These are phyloP conservation scores for Acaromyces ingoldii DNA, from an alignment of 1,284 basidiomycete genomes.

Conservation along the genomic window DNA sequence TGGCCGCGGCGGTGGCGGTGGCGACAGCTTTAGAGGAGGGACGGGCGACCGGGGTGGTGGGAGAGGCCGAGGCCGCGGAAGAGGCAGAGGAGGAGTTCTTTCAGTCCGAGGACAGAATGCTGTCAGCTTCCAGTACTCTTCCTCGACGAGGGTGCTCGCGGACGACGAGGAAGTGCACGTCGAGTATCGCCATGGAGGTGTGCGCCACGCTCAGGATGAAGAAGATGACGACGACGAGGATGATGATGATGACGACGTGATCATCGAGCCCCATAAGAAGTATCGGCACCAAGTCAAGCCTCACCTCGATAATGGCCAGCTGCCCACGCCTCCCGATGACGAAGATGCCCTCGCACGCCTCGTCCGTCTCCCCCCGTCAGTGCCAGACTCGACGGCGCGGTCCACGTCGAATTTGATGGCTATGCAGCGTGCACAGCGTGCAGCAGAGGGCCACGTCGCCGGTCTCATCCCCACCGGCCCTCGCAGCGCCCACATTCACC, in stretches of 20 bases:
- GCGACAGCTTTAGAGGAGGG: too few relatives aligned
- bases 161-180: neutral
- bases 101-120: conserved; percentile 5
- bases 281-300: conserved; percentile 2
- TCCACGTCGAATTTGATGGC: neutral
- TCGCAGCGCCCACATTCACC: neutral
- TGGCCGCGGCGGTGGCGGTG: too few relatives aligned
- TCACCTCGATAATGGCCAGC: neutral
- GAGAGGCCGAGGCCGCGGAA: conserved; percentile 9
- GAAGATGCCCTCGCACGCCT: neutral
- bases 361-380: neutral
- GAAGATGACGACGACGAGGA: neutral
- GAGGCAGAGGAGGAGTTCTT: conserved; percentile 2
- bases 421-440: neutral
- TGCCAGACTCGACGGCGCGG: neutral
- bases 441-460: neutral
- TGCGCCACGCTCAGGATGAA: neutral
- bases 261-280: neutral
- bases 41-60: neutral
- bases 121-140: conserved; percentile 8
- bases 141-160: neutral
- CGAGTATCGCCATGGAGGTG: neutral
- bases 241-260: neutral
- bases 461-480: conserved; percentile 3
- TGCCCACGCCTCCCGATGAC: neutral